These are phyloP conservation scores for Mycena kentingensis DNA, from an alignment of 768 basidiomycete genomes.

Conservation along the genomic window DNA sequence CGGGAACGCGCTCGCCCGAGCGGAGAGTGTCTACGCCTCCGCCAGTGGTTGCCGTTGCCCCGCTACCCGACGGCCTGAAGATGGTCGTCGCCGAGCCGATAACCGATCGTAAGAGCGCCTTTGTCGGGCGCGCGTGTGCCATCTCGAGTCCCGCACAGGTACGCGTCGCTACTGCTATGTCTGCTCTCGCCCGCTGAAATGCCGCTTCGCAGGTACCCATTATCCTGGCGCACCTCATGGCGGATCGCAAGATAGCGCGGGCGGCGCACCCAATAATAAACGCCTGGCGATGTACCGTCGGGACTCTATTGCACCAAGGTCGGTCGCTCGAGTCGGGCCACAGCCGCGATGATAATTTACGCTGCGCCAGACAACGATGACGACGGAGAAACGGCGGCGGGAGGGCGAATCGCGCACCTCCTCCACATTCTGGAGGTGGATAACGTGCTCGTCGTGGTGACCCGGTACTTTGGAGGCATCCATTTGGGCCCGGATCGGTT, in stretches of 20 bases:
- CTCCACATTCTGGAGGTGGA: constrained; percentile 84
- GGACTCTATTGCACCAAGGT: constrained; percentile 76
- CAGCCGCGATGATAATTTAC: not conserved
- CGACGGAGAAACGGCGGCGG: constrained; percentile 92
- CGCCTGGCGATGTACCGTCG: constrained; percentile 78
- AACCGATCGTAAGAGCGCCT: constrained; percentile 80
- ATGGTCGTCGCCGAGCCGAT: constrained; percentile 80
- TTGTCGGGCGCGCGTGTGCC: constrained; percentile 82
- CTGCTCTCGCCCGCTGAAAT: constrained; percentile 20
- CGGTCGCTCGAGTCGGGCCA: constrained; percentile 12
- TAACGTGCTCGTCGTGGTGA: constrained; percentile 88
- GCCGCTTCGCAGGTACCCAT: constrained; percentile 57
- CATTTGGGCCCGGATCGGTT: constrained; percentile 88
- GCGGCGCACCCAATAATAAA: constrained; percentile 81
- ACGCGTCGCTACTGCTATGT: not conserved
- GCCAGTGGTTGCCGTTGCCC: constrained; percentile 21
- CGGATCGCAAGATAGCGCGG: constrained; percentile 71
- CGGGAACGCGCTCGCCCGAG: not conserved
- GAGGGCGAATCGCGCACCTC: constrained; percentile 86
- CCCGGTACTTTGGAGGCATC: constrained; percentile 91
- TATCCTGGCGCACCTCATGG: constrained; percentile 65
- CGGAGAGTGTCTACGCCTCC: constrained; percentile 12
- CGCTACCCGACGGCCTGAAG: constrained; percentile 61
- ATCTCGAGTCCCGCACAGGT: constrained; percentile 81
- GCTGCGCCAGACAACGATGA: constrained; percentile 80